Conservation (phyloP, 768 basidiomycete genomes). For the Hydnum rufescens region DNA sequence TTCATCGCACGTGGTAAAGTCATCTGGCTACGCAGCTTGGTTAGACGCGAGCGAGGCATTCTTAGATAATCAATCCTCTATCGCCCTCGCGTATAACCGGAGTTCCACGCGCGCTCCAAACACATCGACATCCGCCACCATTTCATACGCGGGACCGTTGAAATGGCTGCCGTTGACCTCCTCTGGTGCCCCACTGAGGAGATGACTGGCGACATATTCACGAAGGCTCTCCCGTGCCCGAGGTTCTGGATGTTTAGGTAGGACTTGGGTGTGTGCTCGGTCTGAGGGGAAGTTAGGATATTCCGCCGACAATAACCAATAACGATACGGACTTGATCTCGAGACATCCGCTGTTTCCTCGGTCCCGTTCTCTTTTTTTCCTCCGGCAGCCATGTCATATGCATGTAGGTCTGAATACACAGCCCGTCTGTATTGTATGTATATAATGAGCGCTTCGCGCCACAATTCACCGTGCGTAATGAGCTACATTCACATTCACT, state of each 20-base stretch:
- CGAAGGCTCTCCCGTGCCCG: conserved; percentile 17
- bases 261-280: background rate
- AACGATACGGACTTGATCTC: no score
- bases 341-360: no score
- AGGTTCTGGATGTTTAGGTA: background rate
- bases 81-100: conserved; percentile 11
- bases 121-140: conserved; percentile 14
- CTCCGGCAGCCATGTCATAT: no score
- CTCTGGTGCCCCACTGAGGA: conserved; percentile 18
- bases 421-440: no score
- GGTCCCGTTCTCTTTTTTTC: no score
- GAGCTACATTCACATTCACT: no score
- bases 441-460: no score
- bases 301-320: no score
- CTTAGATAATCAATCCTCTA: conserved; percentile 13
- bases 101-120: conserved; percentile 13
- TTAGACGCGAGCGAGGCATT: background rate
- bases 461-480: no score
- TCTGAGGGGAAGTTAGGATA: conserved; percentile 11
- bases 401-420: no score
- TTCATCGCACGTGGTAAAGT: conserved; percentile 2
- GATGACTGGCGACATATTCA: conserved; percentile 24
- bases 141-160: conserved; percentile 17
- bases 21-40: background rate
- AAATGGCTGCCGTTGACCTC: conserved; percentile 13